Base-by-base conservation (phyloP, 1,139 yeast genomes). In the Saccharomyces pastorianus region DNA sequence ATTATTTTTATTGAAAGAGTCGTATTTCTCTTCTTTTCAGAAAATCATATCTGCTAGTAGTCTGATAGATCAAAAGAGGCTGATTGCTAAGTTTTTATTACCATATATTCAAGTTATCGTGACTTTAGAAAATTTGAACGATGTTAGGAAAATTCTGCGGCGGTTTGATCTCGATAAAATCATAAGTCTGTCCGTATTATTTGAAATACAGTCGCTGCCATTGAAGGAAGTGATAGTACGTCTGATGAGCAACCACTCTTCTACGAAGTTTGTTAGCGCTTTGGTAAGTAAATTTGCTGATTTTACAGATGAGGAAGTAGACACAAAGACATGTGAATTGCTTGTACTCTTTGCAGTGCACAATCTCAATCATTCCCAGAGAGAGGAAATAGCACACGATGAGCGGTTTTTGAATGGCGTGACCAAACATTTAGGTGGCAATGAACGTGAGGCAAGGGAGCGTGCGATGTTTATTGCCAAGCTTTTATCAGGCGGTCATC, bases 391-490 rank as follows among this genome's bases (percentile, higher is more conserved):
- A 2, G 62, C 72, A 2, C 64, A 59, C 44, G 59, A 61, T 20
- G 50, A 62, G 14, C 23, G 50, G 0, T 72, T 73, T 53, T 53
- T 73, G 27, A 58, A 67, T 52, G 65, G 70, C 1, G 68, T 73
- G 6, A 72, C 76, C 0, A 56, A 64, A 11, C 61, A 76, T 28
- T 57, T 74, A 7, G 58, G 61, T 4, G 61, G 66, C 31, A 64
- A 67, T 46, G 65, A 66, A 47, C 27, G 46, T 2, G 44, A 48
- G 2, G 51, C 68, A 2, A 63, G 77, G 51, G 71, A 69, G 51
- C 58, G 73, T 4, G 73, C 75, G 0, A 71, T 75, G 72, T 66
- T 62, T 55, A 59, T 75, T 14, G 76, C 76, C 3, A 74, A 72
- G 52, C 53, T 56, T 2, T 55, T 72, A 2, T 64, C 74, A 0